A percentile compares a stretch with the other conserved stretches of the same genome.
These are phyloP conservation scores for Phytophthora foliorum DNA, from an alignment of 352 stramenopile genomes.

Conservation along the genomic window DNA sequence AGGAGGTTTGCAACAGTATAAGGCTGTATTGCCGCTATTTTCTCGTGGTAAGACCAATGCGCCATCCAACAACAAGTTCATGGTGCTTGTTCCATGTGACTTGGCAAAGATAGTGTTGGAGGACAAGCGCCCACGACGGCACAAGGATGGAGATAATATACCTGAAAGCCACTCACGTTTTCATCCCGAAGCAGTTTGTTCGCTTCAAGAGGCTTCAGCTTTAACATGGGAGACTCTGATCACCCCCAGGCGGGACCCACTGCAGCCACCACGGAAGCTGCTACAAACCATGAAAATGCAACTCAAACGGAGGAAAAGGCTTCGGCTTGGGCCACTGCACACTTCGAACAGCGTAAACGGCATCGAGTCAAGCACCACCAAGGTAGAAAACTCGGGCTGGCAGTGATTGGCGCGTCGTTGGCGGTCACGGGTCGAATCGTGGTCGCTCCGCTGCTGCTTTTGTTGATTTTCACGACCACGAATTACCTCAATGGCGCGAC, in stretches of 20 bases:
- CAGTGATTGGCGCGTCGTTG: slow-evolving; percentile 10
- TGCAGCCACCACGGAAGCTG: not conserved
- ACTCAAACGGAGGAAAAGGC: slow-evolving; percentile 1
- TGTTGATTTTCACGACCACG: slow-evolving; percentile 8
- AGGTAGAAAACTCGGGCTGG: slow-evolving; percentile 5
- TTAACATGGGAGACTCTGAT: not conserved
- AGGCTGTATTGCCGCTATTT: too few relatives aligned
- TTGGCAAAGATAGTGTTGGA: slow-evolving; percentile 6
- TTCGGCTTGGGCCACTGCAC: slow-evolving; percentile 10
- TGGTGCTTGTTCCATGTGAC: not conserved
- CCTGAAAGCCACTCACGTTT: not conserved
- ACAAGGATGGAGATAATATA: not conserved
- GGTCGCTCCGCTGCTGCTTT: slow-evolving; percentile 11
- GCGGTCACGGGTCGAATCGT: slow-evolving; percentile 23
- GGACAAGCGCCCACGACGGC: not conserved
- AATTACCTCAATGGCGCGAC: slow-evolving; percentile 12
- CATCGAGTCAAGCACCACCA: not conserved
- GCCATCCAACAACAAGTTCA: too few relatives aligned
- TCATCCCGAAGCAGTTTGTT: not conserved
- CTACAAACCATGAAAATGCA: not conserved
- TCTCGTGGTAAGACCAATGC: too few relatives aligned
- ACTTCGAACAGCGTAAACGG: slow-evolving; percentile 11
- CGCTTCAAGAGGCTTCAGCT: not conserved
- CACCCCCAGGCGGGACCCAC: not conserved
- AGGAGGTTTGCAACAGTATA: not conserved